These are phyloP conservation scores for Ceratocystis cubensis DNA, from an alignment of 2,329 filamentous ascomycete genomes.

Conservation along the genomic window DNA sequence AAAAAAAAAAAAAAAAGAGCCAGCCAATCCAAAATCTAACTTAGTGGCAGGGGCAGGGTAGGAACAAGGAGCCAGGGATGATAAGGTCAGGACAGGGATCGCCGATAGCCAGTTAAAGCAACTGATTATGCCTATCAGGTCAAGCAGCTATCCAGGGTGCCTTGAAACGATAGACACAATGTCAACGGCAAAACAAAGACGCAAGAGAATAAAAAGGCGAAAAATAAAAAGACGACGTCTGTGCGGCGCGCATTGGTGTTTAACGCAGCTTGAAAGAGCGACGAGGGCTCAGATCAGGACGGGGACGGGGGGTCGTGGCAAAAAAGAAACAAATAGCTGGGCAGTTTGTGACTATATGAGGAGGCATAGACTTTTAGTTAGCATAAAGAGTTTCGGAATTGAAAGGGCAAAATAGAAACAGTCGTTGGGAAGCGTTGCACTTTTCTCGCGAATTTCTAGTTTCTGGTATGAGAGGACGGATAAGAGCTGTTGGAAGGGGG, in stretches of 20 bases:
- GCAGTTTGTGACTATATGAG: neutral
- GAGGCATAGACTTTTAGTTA: slow-evolving; percentile 1
- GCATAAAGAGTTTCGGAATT: neutral
- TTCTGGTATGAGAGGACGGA: neutral
- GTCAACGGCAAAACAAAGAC: slow-evolving; percentile 5
- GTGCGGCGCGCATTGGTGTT: slow-evolving; percentile 6
- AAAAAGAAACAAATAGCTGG: slow-evolving; percentile 3
- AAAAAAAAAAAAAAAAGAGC: neutral
- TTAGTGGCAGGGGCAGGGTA: neutral
- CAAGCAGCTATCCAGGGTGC: neutral
- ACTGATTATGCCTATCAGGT: slow-evolving; percentile 9
- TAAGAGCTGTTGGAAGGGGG: neutral
- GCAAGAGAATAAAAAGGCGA: neutral
- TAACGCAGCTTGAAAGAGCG: neutral
- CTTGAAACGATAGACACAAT: neutral
- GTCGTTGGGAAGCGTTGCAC: neutral
- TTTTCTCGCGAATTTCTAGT: neutral
- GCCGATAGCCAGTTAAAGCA: slow-evolving; percentile 11
- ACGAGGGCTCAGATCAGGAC: neutral
- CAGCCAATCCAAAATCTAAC: neutral
- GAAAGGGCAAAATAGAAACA: neutral
- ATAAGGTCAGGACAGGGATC: slow-evolving; percentile 4
- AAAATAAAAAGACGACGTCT: slow-evolving; percentile 5
- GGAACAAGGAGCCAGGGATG: neutral
- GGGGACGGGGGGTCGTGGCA: slow-evolving; percentile 5